Evolutionary conservation across 805 yeast genomes (phyloP), one percentile per base, ranked within the genome.

Genomic region (Hanseniaspora hatyaiensis): DNA sequence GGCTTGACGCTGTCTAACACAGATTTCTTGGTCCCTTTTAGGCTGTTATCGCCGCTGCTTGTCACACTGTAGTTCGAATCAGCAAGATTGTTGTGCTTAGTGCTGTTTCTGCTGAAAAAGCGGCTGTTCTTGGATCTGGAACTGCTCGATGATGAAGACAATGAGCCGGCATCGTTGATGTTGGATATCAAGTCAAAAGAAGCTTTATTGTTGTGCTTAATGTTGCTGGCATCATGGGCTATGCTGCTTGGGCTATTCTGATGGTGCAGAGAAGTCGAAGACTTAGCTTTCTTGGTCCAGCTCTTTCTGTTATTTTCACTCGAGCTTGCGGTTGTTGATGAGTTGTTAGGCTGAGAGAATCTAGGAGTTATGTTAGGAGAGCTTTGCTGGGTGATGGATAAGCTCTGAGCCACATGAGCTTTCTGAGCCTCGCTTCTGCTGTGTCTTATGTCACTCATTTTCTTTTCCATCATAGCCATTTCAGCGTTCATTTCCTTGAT

Each of bases 21-120:
- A 3, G 43, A 30, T 23, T 36, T 48, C 37, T 48, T 55, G 51
- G 34, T 22, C 4, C 11, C 23, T 16, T 13, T 9, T 8, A 13
- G 5, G 12, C 22, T 15, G 12, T 15, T 26, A 16, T 9, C 11
- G 5, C 22, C 6, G 16, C 22, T 28, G 26, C 40, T 26, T 6
- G 13, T 11, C 15, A 37, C 24, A 19, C 40, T 37, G 16, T 37
- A 6, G 12, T 13, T 22, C 2, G 19, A 16, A 13, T 36, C 39
- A 23, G n/a, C 29, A 6, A 20, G 4, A 9, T 23, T 5, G 4
- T 11, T 12, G 13, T 22, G 22, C 12, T 5, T 8, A 11, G 13
- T 23, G n/a, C 23, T 36, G 15, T 12, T 24, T 24, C 31, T 37
- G 20, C 31, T 23, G 11, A 37, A 26, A 4, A 37, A 24, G 12